phyloP scores from a whole-genome alignment of 169 alveolate genomes.

The Eimeria tenella region DNA sequence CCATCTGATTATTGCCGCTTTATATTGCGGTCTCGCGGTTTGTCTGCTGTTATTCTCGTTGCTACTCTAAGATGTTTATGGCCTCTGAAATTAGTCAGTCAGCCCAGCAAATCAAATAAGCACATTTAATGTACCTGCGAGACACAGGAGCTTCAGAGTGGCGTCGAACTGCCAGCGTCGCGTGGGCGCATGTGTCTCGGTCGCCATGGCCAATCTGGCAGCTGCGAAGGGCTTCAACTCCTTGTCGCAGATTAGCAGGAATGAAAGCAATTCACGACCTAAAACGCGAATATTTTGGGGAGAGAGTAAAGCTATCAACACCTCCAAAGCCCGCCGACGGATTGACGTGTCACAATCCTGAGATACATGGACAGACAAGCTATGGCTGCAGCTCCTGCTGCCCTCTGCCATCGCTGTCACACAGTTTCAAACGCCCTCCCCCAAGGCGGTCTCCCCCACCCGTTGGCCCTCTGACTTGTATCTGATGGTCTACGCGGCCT shows the following conservation, averaged over 20 bases:
- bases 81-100: no score
- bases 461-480: no score
- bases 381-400: background rate
- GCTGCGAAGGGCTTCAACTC: constrained; percentile 60
- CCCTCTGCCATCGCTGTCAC: background rate
- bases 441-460: no score
- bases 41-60: background rate
- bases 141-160: constrained; percentile 62
- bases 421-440: no score
- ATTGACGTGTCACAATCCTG: constrained; percentile 98
- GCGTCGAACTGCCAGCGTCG: constrained; percentile 80
- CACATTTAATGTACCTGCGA: constrained; percentile 13
- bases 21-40: background rate
- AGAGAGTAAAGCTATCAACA: constrained; percentile 94
- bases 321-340: constrained; percentile 97
- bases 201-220: constrained; percentile 43
- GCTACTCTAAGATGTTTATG: background rate
- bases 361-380: constrained; percentile 55
- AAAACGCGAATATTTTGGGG: constrained; percentile 84
- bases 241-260: constrained; percentile 57
- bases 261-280: constrained; percentile 76
- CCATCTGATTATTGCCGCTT: background rate
- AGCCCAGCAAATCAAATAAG: background rate
- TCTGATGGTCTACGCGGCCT: no score
- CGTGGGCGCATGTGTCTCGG: constrained; percentile 58